These are phyloP conservation scores for Asterionellopsis glacialis DNA, from an alignment of 108 stramenopile genomes.

Conservation along the genomic window DNA sequence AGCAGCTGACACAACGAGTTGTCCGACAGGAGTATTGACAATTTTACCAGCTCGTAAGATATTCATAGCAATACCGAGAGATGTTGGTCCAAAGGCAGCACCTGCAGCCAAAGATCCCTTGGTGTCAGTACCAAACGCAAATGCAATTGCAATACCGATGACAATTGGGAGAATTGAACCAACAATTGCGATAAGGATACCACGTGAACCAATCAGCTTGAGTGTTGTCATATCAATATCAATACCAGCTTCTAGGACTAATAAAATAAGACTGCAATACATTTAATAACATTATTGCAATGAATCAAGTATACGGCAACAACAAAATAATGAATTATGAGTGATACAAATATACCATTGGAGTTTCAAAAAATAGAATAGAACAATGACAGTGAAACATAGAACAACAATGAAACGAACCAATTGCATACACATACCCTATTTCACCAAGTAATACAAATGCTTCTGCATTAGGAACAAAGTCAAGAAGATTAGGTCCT, in stretches of 20 bases:
- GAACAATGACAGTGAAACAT: too few species aligned
- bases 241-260: conserved; percentile 80
- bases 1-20: conserved; percentile 80
- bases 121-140: conserved; percentile 40
- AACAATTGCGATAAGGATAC: conserved; percentile 67
- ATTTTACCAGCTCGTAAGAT: conserved; percentile 61
- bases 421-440: conserved; percentile 51
- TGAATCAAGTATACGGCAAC: too few species aligned
- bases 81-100: conserved; percentile 74
- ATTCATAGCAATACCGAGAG: conserved; percentile 76
- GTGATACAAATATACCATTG: too few species aligned
- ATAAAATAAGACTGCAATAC: conserved; percentile 36
- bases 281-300: too few species aligned
- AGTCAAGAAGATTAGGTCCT: conserved; percentile 54
- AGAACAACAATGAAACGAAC: too few species aligned
- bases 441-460: conserved; percentile 76
- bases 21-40: conserved; percentile 78
- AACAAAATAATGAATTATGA: too few species aligned
- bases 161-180: conserved; percentile 74
- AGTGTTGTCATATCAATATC: conserved; percentile 75
- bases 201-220: conserved; percentile 70
- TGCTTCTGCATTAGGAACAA: conserved; percentile 63
- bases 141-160: conserved; percentile 58
- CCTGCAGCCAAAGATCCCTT: conserved; percentile 62
- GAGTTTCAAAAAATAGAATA: not conserved